phyloP scores from a whole-genome alignment of 2,329 filamentous ascomycete species.

The Knufia petricola region DNA sequence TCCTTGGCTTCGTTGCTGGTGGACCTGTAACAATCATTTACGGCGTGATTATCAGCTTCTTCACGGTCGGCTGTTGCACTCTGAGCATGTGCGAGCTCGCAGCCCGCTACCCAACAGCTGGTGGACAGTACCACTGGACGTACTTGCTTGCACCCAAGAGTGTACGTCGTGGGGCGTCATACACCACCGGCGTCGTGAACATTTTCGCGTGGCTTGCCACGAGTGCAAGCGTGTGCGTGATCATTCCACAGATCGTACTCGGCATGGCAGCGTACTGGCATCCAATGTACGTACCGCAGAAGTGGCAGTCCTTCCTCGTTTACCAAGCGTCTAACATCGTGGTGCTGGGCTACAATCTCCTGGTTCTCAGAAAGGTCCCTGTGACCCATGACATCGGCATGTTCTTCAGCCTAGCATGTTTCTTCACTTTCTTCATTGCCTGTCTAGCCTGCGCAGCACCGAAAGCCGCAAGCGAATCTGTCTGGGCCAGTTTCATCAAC shows the following conservation, averaged over 20 bases:
- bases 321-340: constrained; percentile 19
- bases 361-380: constrained; percentile 9
- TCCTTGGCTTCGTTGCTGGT: constrained; percentile 21
- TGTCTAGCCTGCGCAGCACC: constrained; percentile 23
- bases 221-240: constrained; percentile 20
- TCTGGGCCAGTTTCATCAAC: constrained; percentile 20
- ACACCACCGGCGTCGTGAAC: constrained; percentile 22
- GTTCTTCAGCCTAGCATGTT: constrained; percentile 23
- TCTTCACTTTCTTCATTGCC: constrained; percentile 27
- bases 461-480: constrained; percentile 14
- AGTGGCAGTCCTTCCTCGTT: constrained; percentile 22
- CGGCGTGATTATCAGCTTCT: constrained; percentile 25
- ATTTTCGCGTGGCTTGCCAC: constrained; percentile 24
- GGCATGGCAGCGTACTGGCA: constrained; percentile 19
- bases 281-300: constrained; percentile 15
- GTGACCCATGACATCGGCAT: constrained; percentile 18
- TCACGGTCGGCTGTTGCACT: constrained; percentile 23
- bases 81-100: constrained; percentile 31
- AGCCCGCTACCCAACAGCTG: constrained; percentile 31
- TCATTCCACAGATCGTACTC: constrained; percentile 22
- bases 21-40: constrained; percentile 25
- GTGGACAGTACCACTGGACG: constrained; percentile 34
- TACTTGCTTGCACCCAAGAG: constrained; percentile 23
- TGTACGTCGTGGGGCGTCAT: constrained; percentile 10
- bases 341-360: constrained; percentile 21